Evolutionary conservation across 495 filamentous ascomycete species (phyloP).

Genomic region (Hypoxylon cercidicola): DNA sequence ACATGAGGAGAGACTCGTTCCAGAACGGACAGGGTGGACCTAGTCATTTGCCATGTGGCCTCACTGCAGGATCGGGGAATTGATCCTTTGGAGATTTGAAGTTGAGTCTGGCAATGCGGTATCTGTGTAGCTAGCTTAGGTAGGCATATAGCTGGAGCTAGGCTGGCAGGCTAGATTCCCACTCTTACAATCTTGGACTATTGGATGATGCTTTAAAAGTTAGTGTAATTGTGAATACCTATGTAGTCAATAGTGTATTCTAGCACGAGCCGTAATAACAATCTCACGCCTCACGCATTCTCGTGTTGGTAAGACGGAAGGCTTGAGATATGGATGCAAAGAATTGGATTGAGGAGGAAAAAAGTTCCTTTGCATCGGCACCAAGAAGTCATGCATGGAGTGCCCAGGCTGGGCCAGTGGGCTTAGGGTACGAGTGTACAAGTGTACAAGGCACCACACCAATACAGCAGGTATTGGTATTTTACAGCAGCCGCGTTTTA

Average conservation of each 20-base stretch:
- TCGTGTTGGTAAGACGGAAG: not conserved
- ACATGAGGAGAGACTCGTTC: slow-evolving; percentile 31
- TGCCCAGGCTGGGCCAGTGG: too few relatives aligned
- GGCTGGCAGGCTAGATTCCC: not conserved
- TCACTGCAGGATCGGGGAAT: slow-evolving; percentile 37
- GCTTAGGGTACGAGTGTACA: not conserved
- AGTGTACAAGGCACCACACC: too few relatives aligned
- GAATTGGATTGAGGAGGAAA: not conserved
- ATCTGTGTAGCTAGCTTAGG: too few relatives aligned
- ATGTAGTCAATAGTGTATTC: not conserved
- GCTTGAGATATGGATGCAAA: not conserved
- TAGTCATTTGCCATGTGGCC: slow-evolving; percentile 40
- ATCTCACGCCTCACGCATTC: not conserved
- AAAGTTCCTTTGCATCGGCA: slow-evolving; percentile 7
- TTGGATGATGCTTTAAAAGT: slow-evolving; percentile 1
- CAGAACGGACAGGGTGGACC: slow-evolving; percentile 40
- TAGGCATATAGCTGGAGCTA: too few relatives aligned
- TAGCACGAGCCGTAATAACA: not conserved
- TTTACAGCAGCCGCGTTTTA: slow-evolving; percentile 36
- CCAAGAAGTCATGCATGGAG: not conserved
- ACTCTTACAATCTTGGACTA: not conserved
- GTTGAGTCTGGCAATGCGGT: slow-evolving; percentile 2
- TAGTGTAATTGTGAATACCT: slow-evolving; percentile 15
- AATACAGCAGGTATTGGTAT: too few relatives aligned
- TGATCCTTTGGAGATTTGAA: slow-evolving; percentile 26